phyloP scores from a whole-genome alignment of 2,329 filamentous ascomycete species.

The Aspergillus pseudoterreus region DNA sequence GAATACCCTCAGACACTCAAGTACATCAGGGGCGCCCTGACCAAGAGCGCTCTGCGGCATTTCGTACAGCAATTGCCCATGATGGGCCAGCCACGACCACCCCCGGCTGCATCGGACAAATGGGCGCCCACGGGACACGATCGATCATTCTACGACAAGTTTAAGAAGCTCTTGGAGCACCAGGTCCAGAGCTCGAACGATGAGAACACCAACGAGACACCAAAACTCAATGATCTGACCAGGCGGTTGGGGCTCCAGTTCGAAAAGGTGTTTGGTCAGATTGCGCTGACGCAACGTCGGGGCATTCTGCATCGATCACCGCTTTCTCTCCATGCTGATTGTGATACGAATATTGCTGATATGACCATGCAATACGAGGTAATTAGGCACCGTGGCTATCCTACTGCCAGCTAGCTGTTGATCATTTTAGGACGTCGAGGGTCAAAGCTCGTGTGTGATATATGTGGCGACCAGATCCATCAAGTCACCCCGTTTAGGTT shows the following conservation, averaged over 20 bases:
- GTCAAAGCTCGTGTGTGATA: conserved; percentile 24
- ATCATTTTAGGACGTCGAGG: conserved; percentile 20
- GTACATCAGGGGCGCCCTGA: conserved; percentile 72
- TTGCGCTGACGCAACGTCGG: conserved; percentile 66
- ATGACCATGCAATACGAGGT: conserved; percentile 56
- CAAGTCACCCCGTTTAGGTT: conserved; percentile 32
- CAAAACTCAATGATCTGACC: conserved; percentile 62
- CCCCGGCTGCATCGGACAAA: conserved; percentile 41
- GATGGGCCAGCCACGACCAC: conserved; percentile 25
- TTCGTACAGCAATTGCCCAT: conserved; percentile 48
- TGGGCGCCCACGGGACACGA: conserved; percentile 38
- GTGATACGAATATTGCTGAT: conserved; percentile 45
- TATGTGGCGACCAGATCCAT: conserved; percentile 33
- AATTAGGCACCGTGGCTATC: neutral
- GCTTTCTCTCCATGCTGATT: conserved; percentile 43
- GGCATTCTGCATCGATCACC: conserved; percentile 64
- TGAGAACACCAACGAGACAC: conserved; percentile 50
- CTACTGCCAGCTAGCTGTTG: neutral
- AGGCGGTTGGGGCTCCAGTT: conserved; percentile 57
- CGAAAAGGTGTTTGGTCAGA: conserved; percentile 60
- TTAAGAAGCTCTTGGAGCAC: conserved; percentile 49
- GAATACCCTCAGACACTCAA: conserved; percentile 69
- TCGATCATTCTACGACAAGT: conserved; percentile 43
- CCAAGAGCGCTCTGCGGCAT: conserved; percentile 59
- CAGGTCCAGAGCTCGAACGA: conserved; percentile 49